Base-by-base conservation (phyloP, 177 flowering plant species). In the Vitis hybrid region DNA sequence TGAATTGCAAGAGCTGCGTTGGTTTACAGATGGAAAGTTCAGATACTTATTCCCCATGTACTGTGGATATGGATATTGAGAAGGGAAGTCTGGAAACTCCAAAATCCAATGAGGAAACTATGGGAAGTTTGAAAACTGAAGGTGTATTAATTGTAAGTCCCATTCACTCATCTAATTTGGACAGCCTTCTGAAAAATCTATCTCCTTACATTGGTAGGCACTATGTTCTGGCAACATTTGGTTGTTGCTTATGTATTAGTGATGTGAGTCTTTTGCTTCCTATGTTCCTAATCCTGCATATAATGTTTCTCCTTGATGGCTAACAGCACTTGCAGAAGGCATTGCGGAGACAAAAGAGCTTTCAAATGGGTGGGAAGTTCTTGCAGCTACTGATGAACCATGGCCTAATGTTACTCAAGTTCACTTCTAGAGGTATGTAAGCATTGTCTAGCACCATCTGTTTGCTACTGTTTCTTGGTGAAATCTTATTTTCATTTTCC, bases 31-130 rank as follows among this genome's bases (percentile, higher is more conserved):
- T 76, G 62, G 82, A 79, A 74, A 76, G 70, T 58, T 69, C 72
- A 63, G 82, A 79, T 56, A 67, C 72, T 52, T 77, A 53, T 81
- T 67, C 82, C 24, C 69, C 84, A 18, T 80, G 85, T 67, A 58
- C 75, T 52, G 66, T 84, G 65, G 78, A 78, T 65, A 73, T 81
- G 19, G 85, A 89, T 69, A 59, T 83, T 60, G 84, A 83, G 74
- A 77, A 79, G 61, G 84, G 81, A 74, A 75, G 13, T n/a, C 7
- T 65, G 8, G 86, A 75, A 55, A 66, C 4, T 2, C 70, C 81
- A 15, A 74, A 72, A 70, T 71, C 75, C 20, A 59, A 64, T 65
- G 83, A 70, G 4, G 77, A 80, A 68, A 58, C 71, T 68, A 44
- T 75, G 64, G 76, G 69, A 38, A 76, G 71, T 69, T 64, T 68